Conservation (phyloP, 2,329 filamentous ascomycete genomes). For the Dendryphion nanum region DNA sequence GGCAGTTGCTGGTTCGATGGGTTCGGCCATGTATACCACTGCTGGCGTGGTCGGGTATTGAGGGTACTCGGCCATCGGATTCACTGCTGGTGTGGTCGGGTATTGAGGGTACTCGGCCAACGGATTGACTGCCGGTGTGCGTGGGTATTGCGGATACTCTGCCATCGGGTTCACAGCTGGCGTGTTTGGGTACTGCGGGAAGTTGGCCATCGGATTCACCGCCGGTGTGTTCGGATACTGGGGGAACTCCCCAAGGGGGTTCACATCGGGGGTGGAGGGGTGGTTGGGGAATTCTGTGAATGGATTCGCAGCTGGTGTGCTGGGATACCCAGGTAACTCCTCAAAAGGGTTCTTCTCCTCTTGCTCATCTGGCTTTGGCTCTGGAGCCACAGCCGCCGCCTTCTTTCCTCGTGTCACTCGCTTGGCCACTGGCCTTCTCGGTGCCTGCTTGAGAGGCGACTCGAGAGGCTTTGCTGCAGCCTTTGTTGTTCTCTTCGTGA, state of each 20-base stretch:
- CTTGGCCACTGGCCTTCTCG: neutral
- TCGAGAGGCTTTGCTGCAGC: neutral
- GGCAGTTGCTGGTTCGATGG: neutral
- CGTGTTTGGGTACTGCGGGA: slow-evolving; percentile 1
- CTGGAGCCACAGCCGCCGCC: neutral
- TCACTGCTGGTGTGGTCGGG: neutral
- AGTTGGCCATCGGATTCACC: neutral
- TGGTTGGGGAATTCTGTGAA: neutral
- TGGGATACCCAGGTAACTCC: neutral
- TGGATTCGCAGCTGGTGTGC: neutral
- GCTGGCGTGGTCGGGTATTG: slow-evolving; percentile 1
- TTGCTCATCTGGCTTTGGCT: neutral
- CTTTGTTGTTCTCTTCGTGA: neutral
- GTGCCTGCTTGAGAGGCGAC: neutral
- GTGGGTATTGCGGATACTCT: neutral
- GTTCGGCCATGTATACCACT: neutral
- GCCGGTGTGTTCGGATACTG: neutral
- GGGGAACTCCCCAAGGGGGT: neutral
- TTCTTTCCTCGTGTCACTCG: neutral
- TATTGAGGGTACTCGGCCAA: slow-evolving; percentile 1
- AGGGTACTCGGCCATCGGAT: neutral
- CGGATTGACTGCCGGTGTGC: neutral
- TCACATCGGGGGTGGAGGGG: neutral
- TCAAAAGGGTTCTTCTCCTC: neutral
- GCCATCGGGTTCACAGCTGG: neutral